Conservation (phyloP, 805 yeast genomes). For the Saccharomycodes ludwigii region DNA sequence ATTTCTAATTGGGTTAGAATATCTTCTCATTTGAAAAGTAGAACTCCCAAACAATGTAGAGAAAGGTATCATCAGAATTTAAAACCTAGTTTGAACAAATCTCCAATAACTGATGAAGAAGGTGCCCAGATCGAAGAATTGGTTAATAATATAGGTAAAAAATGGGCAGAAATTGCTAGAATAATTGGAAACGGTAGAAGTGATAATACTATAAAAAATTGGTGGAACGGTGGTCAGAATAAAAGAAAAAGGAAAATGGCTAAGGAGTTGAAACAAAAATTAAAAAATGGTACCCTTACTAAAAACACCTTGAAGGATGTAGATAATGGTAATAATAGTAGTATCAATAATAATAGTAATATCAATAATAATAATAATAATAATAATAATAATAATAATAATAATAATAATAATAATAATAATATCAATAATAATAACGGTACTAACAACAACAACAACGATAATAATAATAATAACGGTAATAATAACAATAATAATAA, state of each 20-base stretch:
- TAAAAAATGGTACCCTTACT: constrained; percentile 9
- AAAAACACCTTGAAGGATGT: neutral
- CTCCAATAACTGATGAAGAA: constrained; percentile 77
- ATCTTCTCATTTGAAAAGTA: constrained; percentile 54
- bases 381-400: neutral
- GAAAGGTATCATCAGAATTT: constrained; percentile 87
- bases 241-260: constrained; percentile 42
- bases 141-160: constrained; percentile 68
- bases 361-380: neutral
- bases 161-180: constrained; percentile 90
- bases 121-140: constrained; percentile 70
- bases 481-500: neutral
- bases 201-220: constrained; percentile 50
- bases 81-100: constrained; percentile 69
- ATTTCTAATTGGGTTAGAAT: constrained; percentile 86
- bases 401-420: neutral
- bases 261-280: neutral
- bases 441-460: neutral
- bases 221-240: constrained; percentile 96
- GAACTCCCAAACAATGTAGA: constrained; percentile 87
- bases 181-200: constrained; percentile 67
- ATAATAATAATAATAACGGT: neutral
- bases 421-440: neutral
- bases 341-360: neutral
- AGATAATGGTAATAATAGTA: neutral